phyloP scores from a whole-genome alignment of 129 eudicot species.

The carrot (Daucus carota) region DH1_v3.0 NC_030389.2:10126501-10127000 shows the following conservation, averaged over 20 bases:
- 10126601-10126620: background rate
- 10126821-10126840: too few species aligned
- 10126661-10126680: background rate
- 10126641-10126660: background rate
- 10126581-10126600: background rate
- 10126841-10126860: too few species aligned
- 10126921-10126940: conserved; percentile 5
- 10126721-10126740: too few species aligned
- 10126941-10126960: background rate
- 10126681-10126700: background rate
- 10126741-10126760: background rate
- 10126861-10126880: too few species aligned
- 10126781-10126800: background rate
- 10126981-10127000: too few species aligned
- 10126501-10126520: too few species aligned
- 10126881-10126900: too few species aligned
- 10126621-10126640: conserved; percentile 3
- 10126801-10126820: background rate
- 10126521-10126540: too few species aligned
- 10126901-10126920: background rate
- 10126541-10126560: too few species aligned
- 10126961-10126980: too few species aligned
- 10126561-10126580: background rate
- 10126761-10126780: background rate
- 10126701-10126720: too few species aligned